Conservation (phyloP, 768 basidiomycete genomes). For the Naganishia antarctica region DNA sequence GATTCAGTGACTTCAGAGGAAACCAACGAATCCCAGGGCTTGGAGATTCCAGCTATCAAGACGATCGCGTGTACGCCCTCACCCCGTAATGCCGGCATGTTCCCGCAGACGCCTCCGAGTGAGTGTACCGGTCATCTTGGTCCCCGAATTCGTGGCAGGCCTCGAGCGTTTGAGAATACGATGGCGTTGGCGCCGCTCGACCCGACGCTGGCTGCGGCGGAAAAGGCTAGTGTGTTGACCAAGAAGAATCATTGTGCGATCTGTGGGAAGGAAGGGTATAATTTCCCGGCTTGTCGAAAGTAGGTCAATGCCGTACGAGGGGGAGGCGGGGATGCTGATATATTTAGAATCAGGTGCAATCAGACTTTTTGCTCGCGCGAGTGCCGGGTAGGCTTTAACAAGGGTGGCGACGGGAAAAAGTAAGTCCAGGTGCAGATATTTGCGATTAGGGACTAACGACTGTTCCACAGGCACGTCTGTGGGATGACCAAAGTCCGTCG, state of each 20-base stretch:
- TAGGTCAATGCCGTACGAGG: neutral
- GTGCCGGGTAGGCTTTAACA: conserved; percentile 11
- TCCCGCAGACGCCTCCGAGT: conserved; percentile 10
- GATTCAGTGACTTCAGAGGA: conserved; percentile 14
- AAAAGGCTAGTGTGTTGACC: conserved; percentile 20
- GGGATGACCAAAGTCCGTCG: conserved; percentile 4
- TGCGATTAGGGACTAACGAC: neutral
- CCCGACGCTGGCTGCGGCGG: conserved; percentile 16
- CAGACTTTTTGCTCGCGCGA: conserved; percentile 19
- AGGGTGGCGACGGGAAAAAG: conserved; percentile 23
- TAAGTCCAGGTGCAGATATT: neutral
- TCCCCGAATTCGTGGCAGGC: neutral
- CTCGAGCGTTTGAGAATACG: conserved; percentile 23
- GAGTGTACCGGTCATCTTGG: neutral
- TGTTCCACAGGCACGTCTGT: conserved; percentile 13
- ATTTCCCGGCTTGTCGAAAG: conserved; percentile 24
- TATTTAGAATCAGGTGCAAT: neutral
- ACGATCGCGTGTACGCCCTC: conserved; percentile 16
- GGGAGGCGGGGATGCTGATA: neutral
- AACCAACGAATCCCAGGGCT: neutral
- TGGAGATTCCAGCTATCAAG: conserved; percentile 15
- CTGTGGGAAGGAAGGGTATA: conserved; percentile 17
- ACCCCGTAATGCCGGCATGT: neutral
- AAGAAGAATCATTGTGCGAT: conserved; percentile 15
- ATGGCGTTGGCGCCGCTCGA: conserved; percentile 14